Conservation (phyloP, 2,329 filamentous ascomycete genomes). For the Talaromyces amestolkiae region DNA sequence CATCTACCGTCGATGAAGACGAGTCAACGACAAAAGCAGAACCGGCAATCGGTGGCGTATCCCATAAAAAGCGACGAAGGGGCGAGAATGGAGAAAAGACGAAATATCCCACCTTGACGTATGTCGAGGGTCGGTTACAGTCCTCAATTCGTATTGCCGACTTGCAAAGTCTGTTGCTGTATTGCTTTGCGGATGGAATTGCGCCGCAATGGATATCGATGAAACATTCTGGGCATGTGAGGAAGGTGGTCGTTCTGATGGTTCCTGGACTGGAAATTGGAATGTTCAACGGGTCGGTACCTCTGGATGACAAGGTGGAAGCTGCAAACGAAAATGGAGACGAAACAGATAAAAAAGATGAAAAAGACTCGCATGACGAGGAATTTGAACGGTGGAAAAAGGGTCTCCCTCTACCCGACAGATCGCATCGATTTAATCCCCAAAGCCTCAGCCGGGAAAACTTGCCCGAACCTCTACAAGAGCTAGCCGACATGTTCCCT, state of each 20-base stretch:
- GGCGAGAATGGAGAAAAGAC: constrained; percentile 42
- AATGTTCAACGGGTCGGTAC: constrained; percentile 71
- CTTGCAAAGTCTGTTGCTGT: constrained; percentile 58
- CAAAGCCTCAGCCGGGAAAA: constrained; percentile 29
- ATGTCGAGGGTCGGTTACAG: constrained; percentile 54
- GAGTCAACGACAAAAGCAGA: constrained; percentile 3
- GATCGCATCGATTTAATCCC: constrained; percentile 35
- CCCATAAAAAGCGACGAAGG: constrained; percentile 29
- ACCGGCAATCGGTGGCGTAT: not conserved
- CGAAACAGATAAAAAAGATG: constrained; percentile 26
- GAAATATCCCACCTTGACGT: constrained; percentile 55
- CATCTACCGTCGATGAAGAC: constrained; percentile 16
- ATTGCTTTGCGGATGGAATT: constrained; percentile 60
- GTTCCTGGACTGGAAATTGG: constrained; percentile 85
- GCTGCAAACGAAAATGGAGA: constrained; percentile 14
- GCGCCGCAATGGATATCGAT: constrained; percentile 64
- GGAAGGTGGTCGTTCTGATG: constrained; percentile 84
- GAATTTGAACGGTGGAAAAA: constrained; percentile 43
- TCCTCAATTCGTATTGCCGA: constrained; percentile 58
- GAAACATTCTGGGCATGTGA: constrained; percentile 54
- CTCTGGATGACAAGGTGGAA: constrained; percentile 23
- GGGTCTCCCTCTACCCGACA: constrained; percentile 35
- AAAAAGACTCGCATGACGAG: constrained; percentile 11
- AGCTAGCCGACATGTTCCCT: constrained; percentile 77
- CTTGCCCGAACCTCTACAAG: constrained; percentile 55